These are phyloP conservation scores for Udeniomyces megalosporus DNA, from an alignment of 768 basidiomycete genomes.

Conservation along the genomic window DNA sequence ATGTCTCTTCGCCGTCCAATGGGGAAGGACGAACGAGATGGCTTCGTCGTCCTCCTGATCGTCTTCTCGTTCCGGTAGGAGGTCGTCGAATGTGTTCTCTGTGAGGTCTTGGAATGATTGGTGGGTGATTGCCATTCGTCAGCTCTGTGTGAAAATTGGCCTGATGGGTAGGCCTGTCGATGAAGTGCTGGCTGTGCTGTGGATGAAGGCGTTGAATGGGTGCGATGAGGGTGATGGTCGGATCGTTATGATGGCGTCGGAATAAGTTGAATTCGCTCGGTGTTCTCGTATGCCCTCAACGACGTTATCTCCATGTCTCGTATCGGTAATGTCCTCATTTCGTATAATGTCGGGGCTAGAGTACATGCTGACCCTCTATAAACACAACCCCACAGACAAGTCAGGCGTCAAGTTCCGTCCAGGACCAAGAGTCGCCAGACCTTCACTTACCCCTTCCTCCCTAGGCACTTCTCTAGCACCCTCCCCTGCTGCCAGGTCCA, in stretches of 20 bases:
- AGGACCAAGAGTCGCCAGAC: no score
- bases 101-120: neutral
- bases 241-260: neutral
- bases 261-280: neutral
- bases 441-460: no score
- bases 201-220: neutral
- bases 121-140: neutral
- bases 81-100: neutral
- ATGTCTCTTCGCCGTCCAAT: slow-evolving; percentile 51
- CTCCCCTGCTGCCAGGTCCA: no score
- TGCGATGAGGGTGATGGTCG: neutral
- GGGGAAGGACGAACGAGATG: slow-evolving; percentile 23
- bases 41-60: slow-evolving; percentile 6
- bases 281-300: neutral
- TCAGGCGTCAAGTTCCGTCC: no score
- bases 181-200: neutral
- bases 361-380: no score
- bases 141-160: neutral
- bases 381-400: no score
- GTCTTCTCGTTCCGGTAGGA: neutral
- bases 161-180: neutral
- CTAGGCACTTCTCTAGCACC: no score
- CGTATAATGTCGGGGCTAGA: no score
- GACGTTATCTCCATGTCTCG: no score
- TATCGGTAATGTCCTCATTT: no score